These are phyloP conservation scores for Mycena indigotica DNA, from an alignment of 768 basidiomycete species.

Conservation along the genomic window DNA sequence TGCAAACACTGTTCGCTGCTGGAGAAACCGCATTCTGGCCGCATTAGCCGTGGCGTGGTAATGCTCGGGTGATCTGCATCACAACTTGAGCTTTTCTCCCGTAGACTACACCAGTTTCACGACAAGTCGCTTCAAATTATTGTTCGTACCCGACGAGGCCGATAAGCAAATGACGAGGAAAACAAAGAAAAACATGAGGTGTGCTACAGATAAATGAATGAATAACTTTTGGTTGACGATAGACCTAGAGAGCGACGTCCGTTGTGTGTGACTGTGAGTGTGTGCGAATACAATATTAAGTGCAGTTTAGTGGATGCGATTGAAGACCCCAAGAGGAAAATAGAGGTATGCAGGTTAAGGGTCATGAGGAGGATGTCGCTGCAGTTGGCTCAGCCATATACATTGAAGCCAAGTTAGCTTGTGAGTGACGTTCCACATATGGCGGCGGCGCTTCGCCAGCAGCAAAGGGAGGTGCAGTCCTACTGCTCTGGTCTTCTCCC, in stretches of 20 bases:
- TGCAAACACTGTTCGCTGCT: background rate
- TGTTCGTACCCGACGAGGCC: too few species aligned
- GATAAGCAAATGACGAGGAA: background rate
- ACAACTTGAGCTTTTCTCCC: background rate
- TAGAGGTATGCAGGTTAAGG: too few species aligned
- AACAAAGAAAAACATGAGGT: background rate
- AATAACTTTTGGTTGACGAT: background rate
- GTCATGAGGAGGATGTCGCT: too few species aligned
- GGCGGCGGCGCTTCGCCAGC: slow-evolving; percentile 21
- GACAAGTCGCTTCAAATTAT: too few species aligned
- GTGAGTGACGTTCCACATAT: slow-evolving; percentile 7
- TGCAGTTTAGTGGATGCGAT: too few species aligned
- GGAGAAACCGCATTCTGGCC: background rate
- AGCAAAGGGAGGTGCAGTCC: background rate
- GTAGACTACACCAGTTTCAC: too few species aligned
- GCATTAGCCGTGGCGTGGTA: background rate
- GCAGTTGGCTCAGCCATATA: too few species aligned
- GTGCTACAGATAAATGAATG: background rate
- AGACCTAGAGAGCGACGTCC: too few species aligned
- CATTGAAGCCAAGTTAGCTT: too few species aligned
- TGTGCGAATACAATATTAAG: too few species aligned
- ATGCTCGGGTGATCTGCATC: background rate
- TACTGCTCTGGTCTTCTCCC: slow-evolving; percentile 1
- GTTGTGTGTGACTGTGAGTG: too few species aligned
- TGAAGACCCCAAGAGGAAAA: too few species aligned